These are phyloP conservation scores for Thyridium curvatum DNA, from an alignment of 2,329 filamentous ascomycete species.

Conservation along the genomic window DNA sequence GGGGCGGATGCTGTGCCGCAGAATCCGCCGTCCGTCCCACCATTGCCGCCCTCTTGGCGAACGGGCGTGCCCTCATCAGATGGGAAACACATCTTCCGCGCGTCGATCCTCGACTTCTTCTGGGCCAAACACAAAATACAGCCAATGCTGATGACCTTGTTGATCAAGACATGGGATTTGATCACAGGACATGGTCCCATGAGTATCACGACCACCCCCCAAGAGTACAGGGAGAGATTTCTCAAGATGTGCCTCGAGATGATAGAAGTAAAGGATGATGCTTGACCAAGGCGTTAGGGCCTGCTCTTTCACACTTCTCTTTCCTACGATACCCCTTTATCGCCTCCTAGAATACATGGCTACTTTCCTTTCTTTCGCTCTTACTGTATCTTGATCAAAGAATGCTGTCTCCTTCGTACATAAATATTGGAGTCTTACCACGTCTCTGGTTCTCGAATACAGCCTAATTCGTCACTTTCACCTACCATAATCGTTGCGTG, in stretches of 20 bases:
- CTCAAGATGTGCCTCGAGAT: conserved; percentile 41
- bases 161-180: conserved; percentile 58
- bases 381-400: too few relatives aligned
- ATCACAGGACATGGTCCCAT: conserved; percentile 62
- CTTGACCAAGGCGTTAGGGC: too few relatives aligned
- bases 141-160: conserved; percentile 57
- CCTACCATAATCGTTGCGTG: too few relatives aligned
- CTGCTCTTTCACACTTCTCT: too few relatives aligned
- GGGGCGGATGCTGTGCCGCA: conserved; percentile 16
- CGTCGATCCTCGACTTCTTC: conserved; percentile 68
- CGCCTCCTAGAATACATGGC: too few relatives aligned
- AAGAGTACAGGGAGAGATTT: conserved; percentile 57
- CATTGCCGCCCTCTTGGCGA: conserved; percentile 47
- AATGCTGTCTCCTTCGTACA: too few relatives aligned
- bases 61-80: conserved; percentile 55
- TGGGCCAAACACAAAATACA: conserved; percentile 69
- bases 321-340: too few relatives aligned
- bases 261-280: conserved; percentile 19
- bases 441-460: too few relatives aligned
- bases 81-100: conserved; percentile 61
- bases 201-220: conserved; percentile 65
- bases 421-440: too few relatives aligned
- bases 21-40: conserved; percentile 24
- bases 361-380: too few relatives aligned
- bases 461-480: too few relatives aligned